Conservation (phyloP, 176 grass and related monocot genomes). For the Raddia guianensis region DNA sequence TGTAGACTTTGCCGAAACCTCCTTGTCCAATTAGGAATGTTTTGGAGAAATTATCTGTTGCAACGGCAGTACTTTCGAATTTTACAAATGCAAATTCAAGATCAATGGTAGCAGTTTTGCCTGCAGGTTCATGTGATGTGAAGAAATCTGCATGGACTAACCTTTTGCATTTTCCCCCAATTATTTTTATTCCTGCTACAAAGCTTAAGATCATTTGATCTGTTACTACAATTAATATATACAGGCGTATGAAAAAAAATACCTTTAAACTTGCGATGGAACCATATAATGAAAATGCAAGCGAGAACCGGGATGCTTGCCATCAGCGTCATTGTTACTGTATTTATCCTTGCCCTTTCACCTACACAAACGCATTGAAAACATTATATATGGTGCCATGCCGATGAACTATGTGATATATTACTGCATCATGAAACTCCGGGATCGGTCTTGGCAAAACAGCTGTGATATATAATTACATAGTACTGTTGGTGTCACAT, state of each 20-base stretch:
- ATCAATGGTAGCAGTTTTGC: not conserved
- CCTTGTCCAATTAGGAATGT: slow-evolving; percentile 46
- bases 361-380: not conserved
- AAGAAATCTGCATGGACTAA: not conserved
- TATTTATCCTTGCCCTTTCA: not conserved
- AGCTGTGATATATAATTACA: too few species aligned
- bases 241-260: too few species aligned
- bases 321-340: not conserved
- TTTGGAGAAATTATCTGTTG: slow-evolving; percentile 47
- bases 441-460: too few species aligned
- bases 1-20: slow-evolving; percentile 56
- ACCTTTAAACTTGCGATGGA: slow-evolving; percentile 7
- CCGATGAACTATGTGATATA: too few species aligned
- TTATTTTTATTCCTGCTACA: not conserved
- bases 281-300: not conserved
- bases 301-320: not conserved
- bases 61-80: slow-evolving; percentile 3
- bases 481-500: too few species aligned
- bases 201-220: not conserved
- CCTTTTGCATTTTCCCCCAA: not conserved
- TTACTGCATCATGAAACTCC: too few species aligned
- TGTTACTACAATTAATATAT: too few species aligned
- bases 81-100: slow-evolving; percentile 35
- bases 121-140: not conserved
- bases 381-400: too few species aligned